These are phyloP conservation scores for Nakazawaea ernobii DNA, from an alignment of 805 yeast genomes.

Conservation along the genomic window DNA sequence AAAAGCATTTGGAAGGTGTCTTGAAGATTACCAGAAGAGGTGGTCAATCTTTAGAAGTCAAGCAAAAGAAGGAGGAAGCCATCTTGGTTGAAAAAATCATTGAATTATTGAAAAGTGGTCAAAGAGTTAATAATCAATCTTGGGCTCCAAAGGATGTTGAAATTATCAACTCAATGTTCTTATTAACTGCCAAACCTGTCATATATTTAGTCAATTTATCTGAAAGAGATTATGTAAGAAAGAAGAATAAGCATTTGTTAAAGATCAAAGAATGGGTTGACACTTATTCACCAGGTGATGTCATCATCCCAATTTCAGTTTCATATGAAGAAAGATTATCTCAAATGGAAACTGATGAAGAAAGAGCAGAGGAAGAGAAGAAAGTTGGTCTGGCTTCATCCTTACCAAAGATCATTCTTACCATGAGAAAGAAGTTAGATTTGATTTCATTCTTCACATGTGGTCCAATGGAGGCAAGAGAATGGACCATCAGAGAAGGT, in stretches of 20 bases:
- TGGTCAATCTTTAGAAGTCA: slow-evolving; percentile 60
- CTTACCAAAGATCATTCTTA: slow-evolving; percentile 55
- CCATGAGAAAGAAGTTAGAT: slow-evolving; percentile 63
- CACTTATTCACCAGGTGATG: slow-evolving; percentile 64
- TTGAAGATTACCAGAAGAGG: slow-evolving; percentile 56
- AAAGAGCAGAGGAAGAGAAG: slow-evolving; percentile 29
- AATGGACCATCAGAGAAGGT: slow-evolving; percentile 80
- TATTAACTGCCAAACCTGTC: slow-evolving; percentile 87
- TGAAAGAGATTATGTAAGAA: slow-evolving; percentile 56
- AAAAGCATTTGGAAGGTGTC: slow-evolving; percentile 57
- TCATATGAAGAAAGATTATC: slow-evolving; percentile 89
- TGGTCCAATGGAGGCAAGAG: slow-evolving; percentile 79
- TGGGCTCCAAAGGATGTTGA: slow-evolving; percentile 66
- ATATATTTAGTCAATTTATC: slow-evolving; percentile 70
- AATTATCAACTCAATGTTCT: slow-evolving; percentile 62
- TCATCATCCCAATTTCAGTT: slow-evolving; percentile 90
- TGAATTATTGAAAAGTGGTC: slow-evolving; percentile 60
- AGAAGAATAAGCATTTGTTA: slow-evolving; percentile 43
- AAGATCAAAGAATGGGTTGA: slow-evolving; percentile 62
- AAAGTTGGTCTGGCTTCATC: slow-evolving; percentile 38
- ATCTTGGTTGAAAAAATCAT: slow-evolving; percentile 49
- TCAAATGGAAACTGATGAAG: slow-evolving; percentile 67
- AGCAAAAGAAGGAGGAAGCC: slow-evolving; percentile 59
- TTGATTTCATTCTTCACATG: slow-evolving; percentile 84
- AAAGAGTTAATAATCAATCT: slow-evolving; percentile 50